Conservation (phyloP, 208 protist genomes). For the Trypanosomatidae sp. region DNA sequence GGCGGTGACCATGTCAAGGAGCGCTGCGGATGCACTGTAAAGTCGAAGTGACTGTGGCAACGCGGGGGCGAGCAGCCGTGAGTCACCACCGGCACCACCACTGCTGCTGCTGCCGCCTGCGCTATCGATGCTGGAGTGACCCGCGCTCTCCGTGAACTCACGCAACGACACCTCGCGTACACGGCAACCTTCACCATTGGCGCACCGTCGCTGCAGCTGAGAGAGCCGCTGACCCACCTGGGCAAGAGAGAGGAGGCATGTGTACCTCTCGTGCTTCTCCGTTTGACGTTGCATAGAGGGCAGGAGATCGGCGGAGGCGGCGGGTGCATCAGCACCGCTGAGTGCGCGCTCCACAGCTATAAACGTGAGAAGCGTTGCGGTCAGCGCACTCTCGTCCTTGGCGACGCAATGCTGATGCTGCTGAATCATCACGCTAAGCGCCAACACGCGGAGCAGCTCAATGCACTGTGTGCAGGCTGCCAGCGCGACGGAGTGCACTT, state of each 20-base stretch:
- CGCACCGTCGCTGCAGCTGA: constrained; percentile 7
- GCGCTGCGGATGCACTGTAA: constrained; percentile 9
- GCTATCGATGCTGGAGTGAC: neutral
- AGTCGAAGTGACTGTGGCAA: constrained; percentile 11
- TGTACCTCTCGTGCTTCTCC: constrained; percentile 7
- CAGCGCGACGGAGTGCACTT: neutral
- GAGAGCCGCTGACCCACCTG: neutral
- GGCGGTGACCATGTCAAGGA: constrained; percentile 18
- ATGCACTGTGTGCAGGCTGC: constrained; percentile 6
- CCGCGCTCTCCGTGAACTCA: constrained; percentile 11
- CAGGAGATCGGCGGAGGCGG: neutral
- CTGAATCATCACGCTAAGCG: constrained; percentile 9
- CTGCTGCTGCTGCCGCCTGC: neutral
- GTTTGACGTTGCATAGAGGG: neutral
- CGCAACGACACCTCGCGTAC: constrained; percentile 3
- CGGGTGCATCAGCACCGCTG: neutral
- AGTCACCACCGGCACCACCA: neutral
- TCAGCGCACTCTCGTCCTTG: constrained; percentile 17
- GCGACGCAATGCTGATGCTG: neutral
- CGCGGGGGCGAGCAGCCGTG: neutral
- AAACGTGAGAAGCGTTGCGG: constrained; percentile 12
- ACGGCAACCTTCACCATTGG: neutral
- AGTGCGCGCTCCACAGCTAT: constrained; percentile 7
- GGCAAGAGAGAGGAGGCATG: constrained; percentile 1
- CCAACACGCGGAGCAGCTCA: constrained; percentile 15